These are phyloP conservation scores for Lithohypha guttulata DNA, from an alignment of 2,329 filamentous ascomycete genomes.

Conservation along the genomic window DNA sequence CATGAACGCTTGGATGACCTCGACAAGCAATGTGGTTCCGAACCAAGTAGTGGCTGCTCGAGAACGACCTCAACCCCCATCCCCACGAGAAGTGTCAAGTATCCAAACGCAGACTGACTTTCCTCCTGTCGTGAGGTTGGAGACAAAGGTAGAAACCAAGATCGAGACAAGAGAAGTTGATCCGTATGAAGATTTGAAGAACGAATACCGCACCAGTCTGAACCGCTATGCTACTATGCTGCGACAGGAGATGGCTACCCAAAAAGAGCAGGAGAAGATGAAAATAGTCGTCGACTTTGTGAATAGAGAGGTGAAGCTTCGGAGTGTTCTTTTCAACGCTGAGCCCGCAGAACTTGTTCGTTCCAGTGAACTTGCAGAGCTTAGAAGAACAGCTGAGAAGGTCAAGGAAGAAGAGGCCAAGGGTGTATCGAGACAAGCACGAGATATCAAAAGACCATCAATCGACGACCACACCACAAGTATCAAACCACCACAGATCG, in stretches of 20 bases:
- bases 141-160: slow-evolving; percentile 8
- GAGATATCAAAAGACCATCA: not conserved
- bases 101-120: slow-evolving; percentile 7
- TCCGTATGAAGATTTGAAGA: slow-evolving; percentile 43
- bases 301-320: slow-evolving; percentile 37
- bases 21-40: slow-evolving; percentile 18
- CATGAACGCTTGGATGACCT: slow-evolving; percentile 34
- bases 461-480: not conserved
- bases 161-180: slow-evolving; percentile 28
- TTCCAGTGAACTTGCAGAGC: slow-evolving; percentile 4
- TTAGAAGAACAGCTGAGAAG: slow-evolving; percentile 2
- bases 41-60: slow-evolving; percentile 10
- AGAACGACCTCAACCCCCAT: slow-evolving; percentile 1
- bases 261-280: slow-evolving; percentile 42
- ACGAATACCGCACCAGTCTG: slow-evolving; percentile 47
- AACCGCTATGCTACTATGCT: slow-evolving; percentile 46
- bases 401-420: slow-evolving; percentile 2
- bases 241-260: slow-evolving; percentile 38
- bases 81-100: slow-evolving; percentile 1
- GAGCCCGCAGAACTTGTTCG: slow-evolving; percentile 7
- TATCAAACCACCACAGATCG: not conserved
- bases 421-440: not conserved
- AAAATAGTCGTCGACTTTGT: slow-evolving; percentile 43
- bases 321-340: slow-evolving; percentile 31
- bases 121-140: slow-evolving; percentile 8